These are phyloP conservation scores for Garcileccinum viscosum DNA, from an alignment of 1,284 basidiomycete genomes.

Conservation along the genomic window DNA sequence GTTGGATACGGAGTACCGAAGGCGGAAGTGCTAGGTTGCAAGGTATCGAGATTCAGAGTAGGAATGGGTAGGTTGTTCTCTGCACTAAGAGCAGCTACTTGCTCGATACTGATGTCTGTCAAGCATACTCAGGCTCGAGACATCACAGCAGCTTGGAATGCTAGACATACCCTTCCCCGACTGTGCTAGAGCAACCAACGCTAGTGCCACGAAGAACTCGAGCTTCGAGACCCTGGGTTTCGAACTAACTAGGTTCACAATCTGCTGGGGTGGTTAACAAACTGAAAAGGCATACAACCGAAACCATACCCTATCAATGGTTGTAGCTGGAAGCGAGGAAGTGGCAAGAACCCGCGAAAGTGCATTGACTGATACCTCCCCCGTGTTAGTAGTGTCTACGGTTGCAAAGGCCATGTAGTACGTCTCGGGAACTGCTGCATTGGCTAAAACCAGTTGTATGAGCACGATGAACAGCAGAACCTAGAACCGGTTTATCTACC, in stretches of 20 bases:
- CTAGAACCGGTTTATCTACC: constrained; percentile 57
- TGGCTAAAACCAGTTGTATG: constrained; percentile 48
- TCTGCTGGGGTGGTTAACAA: constrained; percentile 51
- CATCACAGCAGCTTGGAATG: constrained; percentile 8
- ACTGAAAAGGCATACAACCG: neutral
- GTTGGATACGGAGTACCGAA: constrained; percentile 47
- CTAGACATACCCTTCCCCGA: constrained; percentile 65
- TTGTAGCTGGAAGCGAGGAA: constrained; percentile 78
- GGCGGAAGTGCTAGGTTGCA: constrained; percentile 59
- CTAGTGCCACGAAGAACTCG: constrained; percentile 89
- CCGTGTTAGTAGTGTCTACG: constrained; percentile 70
- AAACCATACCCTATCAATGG: constrained; percentile 76
- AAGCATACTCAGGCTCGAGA: constrained; percentile 8
- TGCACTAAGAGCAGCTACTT: constrained; percentile 74
- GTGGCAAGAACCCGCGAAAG: constrained; percentile 80
- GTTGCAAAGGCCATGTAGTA: constrained; percentile 78
- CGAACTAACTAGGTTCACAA: constrained; percentile 82
- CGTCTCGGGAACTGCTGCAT: constrained; percentile 79
- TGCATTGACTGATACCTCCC: constrained; percentile 81
- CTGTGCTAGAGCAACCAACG: constrained; percentile 86
- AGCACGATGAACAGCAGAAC: constrained; percentile 8
- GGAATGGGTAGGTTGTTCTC: constrained; percentile 76
- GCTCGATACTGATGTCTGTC: constrained; percentile 80
- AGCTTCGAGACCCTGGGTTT: constrained; percentile 78
- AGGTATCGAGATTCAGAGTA: constrained; percentile 64